Evolutionary conservation across 176 grass and related monocot genomes (phyloP).

Genomic region (Avena eriantha): DNA sequence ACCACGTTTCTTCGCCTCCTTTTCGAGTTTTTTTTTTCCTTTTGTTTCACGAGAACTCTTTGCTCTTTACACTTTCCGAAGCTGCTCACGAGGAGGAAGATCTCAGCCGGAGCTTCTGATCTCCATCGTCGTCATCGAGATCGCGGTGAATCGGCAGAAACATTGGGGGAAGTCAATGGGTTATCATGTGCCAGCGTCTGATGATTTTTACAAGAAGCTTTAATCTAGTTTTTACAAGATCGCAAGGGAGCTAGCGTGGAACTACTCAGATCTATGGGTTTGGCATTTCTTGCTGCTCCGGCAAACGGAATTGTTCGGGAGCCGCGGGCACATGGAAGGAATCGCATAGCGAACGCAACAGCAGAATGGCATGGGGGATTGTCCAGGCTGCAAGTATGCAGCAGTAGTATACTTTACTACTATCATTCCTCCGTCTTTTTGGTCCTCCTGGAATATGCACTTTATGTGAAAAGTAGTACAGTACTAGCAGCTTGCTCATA

Average conservation of each 20-base stretch:
- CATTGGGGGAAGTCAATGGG: constrained; percentile 26
- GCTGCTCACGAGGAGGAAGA: neutral
- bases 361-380: constrained; percentile 41
- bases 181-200: constrained; percentile 13
- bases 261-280: constrained; percentile 31
- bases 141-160: neutral
- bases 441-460: neutral
- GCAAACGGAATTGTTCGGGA: constrained; percentile 48
- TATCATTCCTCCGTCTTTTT: neutral
- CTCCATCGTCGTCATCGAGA: neutral
- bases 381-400: constrained; percentile 29
- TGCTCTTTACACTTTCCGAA: constrained; percentile 41
- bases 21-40: neutral
- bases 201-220: neutral
- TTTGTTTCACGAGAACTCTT: constrained; percentile 41
- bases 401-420: neutral
- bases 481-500: constrained; percentile 3
- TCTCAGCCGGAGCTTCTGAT: constrained; percentile 8
- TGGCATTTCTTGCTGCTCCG: constrained; percentile 43
- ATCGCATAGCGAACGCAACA: constrained; percentile 45
- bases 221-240: neutral
- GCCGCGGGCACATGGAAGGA: constrained; percentile 48
- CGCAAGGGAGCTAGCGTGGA: neutral
- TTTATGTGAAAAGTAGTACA: neutral
- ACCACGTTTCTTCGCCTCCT: constrained; percentile 42